phyloP scores from a whole-genome alignment of 208 protist species.

The Leishmania turanica region DNA sequence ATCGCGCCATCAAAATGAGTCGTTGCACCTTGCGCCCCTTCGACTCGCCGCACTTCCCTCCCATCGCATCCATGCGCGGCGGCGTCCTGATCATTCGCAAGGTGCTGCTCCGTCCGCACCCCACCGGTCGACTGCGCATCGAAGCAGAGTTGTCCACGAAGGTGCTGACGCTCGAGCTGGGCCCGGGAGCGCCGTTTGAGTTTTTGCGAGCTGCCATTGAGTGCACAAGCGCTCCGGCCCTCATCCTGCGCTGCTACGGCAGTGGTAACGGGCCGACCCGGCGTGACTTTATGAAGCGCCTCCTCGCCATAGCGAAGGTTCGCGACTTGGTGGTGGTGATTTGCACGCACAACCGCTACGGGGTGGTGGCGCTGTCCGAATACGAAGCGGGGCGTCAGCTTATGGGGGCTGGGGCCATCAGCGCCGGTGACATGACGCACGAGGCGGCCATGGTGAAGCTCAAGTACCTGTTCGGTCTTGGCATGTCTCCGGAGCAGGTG shows the following conservation, averaged over 20 bases:
- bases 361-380: slow-evolving; percentile 54
- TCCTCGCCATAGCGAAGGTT: slow-evolving; percentile 58
- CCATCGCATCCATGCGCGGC: slow-evolving; percentile 79
- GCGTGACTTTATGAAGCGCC: slow-evolving; percentile 64
- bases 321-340: slow-evolving; percentile 91
- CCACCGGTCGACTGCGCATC: slow-evolving; percentile 52
- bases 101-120: slow-evolving; percentile 49
- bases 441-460: slow-evolving; percentile 93
- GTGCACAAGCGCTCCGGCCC: slow-evolving; percentile 54
- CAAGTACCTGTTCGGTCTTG: slow-evolving; percentile 81
- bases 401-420: slow-evolving; percentile 64
- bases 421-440: slow-evolving; percentile 91
- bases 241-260: slow-evolving; percentile 94
- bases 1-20: slow-evolving; percentile 87
- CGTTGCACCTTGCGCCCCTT: slow-evolving; percentile 89
- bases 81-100: slow-evolving; percentile 49
- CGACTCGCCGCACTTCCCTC: slow-evolving; percentile 88
- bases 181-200: slow-evolving; percentile 69
- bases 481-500: slow-evolving; percentile 42
- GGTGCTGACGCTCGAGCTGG: slow-evolving; percentile 69
- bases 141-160: slow-evolving; percentile 47
- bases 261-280: slow-evolving; percentile 91
- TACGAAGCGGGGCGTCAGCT: slow-evolving; percentile 85
- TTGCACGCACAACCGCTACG: slow-evolving; percentile 89
- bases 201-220: slow-evolving; percentile 29